phyloP scores from a whole-genome alignment of 805 yeast genomes.

The Saturnispora galanensis region DNA sequence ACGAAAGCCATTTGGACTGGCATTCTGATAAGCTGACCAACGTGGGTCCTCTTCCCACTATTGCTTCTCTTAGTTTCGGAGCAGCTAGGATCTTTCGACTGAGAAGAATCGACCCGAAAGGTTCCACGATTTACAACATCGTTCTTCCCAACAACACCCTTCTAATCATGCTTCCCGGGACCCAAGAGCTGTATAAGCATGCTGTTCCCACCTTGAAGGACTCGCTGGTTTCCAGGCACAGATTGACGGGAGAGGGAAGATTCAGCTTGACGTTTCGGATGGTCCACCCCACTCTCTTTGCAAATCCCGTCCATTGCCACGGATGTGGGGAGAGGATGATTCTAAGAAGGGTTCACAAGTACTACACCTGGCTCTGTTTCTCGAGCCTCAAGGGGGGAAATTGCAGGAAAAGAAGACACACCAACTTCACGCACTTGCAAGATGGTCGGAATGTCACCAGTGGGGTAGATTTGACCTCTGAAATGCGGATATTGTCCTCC shows the following conservation, averaged over 20 bases:
- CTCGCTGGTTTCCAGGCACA: conserved; percentile 32
- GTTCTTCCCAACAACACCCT: conserved; percentile 62
- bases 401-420: conserved; percentile 35
- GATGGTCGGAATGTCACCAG: background rate
- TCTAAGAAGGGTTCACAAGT: conserved; percentile 41
- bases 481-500: background rate
- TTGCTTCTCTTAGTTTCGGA: conserved; percentile 63
- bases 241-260: conserved; percentile 40
- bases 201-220: conserved; percentile 39
- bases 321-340: conserved; percentile 36
- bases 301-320: conserved; percentile 35
- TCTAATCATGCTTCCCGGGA: conserved; percentile 66
- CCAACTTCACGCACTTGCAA: background rate
- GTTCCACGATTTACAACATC: conserved; percentile 33
- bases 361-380: conserved; percentile 61
- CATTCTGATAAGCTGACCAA: conserved; percentile 69
- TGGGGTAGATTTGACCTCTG: background rate
- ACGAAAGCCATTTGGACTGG: conserved; percentile 51
- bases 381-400: conserved; percentile 32
- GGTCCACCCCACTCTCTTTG: conserved; percentile 32
- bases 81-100: conserved; percentile 59
- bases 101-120: conserved; percentile 28
- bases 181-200: conserved; percentile 70
- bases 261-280: conserved; percentile 59
- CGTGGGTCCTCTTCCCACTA: conserved; percentile 61